Base-by-base conservation (phyloP, 768 basidiomycete genomes). In the Gymnopilus dilepis region DNA sequence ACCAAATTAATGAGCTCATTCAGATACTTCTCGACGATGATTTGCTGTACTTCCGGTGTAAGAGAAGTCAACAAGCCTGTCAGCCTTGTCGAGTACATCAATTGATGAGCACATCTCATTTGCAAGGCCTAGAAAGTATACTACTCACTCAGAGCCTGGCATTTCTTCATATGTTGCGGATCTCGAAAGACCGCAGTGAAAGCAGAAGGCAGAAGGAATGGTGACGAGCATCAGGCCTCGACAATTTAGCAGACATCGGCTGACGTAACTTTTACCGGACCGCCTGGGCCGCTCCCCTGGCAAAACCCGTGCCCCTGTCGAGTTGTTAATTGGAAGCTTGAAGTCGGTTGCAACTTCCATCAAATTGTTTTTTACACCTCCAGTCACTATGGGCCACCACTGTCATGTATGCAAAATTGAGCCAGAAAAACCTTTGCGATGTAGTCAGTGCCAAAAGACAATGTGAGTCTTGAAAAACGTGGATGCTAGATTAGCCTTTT, bases 21-120 rank as follows among this genome's bases (percentile, higher is more conserved):
- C 22, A 89, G 76, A 17, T 84, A 82, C 21, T 78, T 78, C 60
- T 84, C 81, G 0, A 88, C 74, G 30, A 88, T 69, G 1, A 66
- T 66, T 5, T 76, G 78, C 60, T 85, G 83, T 0, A 81, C 82
- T 64, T 86, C 85, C 8, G 76, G 74, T 0, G 88, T 84, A n/a
- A 89, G 71, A 0, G 78, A 64, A 33, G 82, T 78, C 72, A 82
- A 87, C 1, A 85, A 67, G 11, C 75, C 69, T 9, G 74, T 66
- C 62, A 88, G 83, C 54, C 85, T 86, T 56, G 33, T n/a, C 33
- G 28, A 43, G 6, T 24, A 26, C n/a, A 38, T n/a, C 24, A 59
- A 24, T 19, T 15, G 2, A 8, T 37, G 11, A 37, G 15, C 34
- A 37, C 7, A 37, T 2, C 11, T 11, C 33, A 9, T 4, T 11